phyloP scores from a whole-genome alignment of 2,329 filamentous ascomycete genomes.

The Hypoxylon sp. region DNA sequence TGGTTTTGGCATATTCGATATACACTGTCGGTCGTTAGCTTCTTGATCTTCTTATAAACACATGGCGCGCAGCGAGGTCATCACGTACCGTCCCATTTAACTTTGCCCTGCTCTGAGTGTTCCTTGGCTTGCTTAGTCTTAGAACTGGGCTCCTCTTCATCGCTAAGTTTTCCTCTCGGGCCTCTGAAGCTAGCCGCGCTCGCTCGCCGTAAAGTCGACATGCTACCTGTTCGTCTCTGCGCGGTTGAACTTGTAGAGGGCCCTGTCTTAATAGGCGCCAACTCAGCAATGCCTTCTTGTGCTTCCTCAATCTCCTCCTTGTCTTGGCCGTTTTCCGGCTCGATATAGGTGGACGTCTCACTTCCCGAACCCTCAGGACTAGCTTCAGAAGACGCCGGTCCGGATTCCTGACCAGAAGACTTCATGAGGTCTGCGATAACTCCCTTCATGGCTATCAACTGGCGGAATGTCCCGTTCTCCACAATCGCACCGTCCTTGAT shows the following conservation, averaged over 20 bases:
- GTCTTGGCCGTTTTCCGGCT: slow-evolving; percentile 59
- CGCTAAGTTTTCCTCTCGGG: slow-evolving; percentile 80
- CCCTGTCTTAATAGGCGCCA: slow-evolving; percentile 75
- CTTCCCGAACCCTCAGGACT: slow-evolving; percentile 60
- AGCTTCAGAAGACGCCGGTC: slow-evolving; percentile 46
- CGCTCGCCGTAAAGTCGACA: slow-evolving; percentile 83
- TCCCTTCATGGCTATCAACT: slow-evolving; percentile 93
- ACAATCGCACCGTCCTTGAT: slow-evolving; percentile 82
- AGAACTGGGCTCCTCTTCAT: slow-evolving; percentile 79
- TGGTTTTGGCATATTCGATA: slow-evolving; percentile 91
- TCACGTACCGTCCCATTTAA: slow-evolving; percentile 78
- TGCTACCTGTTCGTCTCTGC: slow-evolving; percentile 73
- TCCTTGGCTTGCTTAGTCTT: slow-evolving; percentile 90
- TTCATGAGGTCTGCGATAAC: slow-evolving; percentile 85
- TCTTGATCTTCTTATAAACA: background rate
- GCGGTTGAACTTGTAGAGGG: slow-evolving; percentile 50
- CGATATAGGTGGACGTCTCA: slow-evolving; percentile 66
- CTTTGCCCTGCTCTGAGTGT: slow-evolving; percentile 90
- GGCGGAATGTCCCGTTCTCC: slow-evolving; percentile 88
- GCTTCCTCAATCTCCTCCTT: slow-evolving; percentile 77
- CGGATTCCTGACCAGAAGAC: slow-evolving; percentile 70
- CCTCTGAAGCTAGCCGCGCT: slow-evolving; percentile 91
- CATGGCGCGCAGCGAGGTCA: background rate
- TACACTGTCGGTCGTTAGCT: slow-evolving; percentile 67
- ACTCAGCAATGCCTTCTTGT: slow-evolving; percentile 77